Percentiles rank a stretch among this genome's conserved stretches.
phyloP scores from a whole-genome alignment of 148 eudicot genomes.

The Fallopia convolvulus region DNA sequence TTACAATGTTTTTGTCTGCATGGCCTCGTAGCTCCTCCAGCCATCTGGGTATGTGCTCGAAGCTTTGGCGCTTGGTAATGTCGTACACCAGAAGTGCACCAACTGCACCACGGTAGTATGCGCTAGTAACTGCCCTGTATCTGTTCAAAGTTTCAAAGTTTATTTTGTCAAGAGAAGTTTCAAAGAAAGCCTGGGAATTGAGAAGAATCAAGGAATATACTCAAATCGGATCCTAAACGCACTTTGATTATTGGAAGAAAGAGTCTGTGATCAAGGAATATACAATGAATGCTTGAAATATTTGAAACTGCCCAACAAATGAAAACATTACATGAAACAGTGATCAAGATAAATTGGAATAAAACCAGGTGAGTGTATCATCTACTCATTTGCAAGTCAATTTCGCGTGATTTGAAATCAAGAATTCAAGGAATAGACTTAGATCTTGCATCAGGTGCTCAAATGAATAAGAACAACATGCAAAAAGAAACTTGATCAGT shows the following conservation, averaged over 20 bases:
- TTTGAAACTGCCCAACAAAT: not conserved
- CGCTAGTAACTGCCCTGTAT: constrained; percentile 85
- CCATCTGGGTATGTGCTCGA: constrained; percentile 88
- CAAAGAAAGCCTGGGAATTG: not conserved
- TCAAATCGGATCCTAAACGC: not conserved
- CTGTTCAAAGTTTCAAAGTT: constrained; percentile 22
- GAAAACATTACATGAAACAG: not conserved
- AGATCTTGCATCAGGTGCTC: not conserved
- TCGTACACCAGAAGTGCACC: constrained; percentile 78
- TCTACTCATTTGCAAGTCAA: not conserved
- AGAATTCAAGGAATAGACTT: not conserved
- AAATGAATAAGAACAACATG: not conserved
- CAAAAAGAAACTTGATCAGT: not conserved
- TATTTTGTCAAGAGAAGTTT: not conserved
- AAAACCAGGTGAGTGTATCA: not conserved
- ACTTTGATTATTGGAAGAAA: not conserved
- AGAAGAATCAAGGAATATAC: not conserved
- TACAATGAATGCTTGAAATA: not conserved
- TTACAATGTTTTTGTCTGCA: constrained; percentile 84
- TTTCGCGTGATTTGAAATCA: not conserved
- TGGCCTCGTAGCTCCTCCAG: constrained; percentile 77
- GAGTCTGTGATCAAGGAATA: not conserved
- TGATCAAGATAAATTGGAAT: not conserved
- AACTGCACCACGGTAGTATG: constrained; percentile 79
- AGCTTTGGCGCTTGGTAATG: constrained; percentile 78